These are phyloP conservation scores for Cronartium quercuum DNA, from an alignment of 1,284 basidiomycete species.

Conservation along the genomic window DNA sequence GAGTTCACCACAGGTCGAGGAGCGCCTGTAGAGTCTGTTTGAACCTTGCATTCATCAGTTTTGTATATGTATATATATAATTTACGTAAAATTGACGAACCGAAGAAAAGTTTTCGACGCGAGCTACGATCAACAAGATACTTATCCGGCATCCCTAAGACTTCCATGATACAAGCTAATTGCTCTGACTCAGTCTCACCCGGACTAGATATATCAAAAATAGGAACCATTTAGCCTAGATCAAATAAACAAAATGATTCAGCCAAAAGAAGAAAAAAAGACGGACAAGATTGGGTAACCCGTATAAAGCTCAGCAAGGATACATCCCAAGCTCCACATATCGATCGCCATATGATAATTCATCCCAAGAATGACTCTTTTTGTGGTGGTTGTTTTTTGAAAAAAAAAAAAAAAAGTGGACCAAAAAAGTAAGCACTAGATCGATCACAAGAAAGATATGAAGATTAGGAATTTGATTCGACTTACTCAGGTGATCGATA, in stretches of 20 bases:
- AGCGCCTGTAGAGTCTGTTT: constrained; percentile 76
- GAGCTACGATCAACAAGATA: constrained; percentile 90
- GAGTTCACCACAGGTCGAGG: constrained; percentile 92
- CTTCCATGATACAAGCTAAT: constrained; percentile 98
- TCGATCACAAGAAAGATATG: neutral
- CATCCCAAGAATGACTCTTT: constrained; percentile 73
- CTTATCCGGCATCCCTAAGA: constrained; percentile 89
- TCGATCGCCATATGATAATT: constrained; percentile 71
- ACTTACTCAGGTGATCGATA: constrained; percentile 78
- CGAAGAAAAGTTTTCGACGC: constrained; percentile 91
- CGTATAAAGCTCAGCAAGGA: constrained; percentile 95
- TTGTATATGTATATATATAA: too few relatives aligned
- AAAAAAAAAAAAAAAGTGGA: neutral
- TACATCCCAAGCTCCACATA: constrained; percentile 98
- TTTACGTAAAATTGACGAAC: constrained; percentile 54
- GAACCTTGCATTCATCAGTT: constrained; percentile 22
- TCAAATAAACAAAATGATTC: neutral
- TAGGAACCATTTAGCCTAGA: neutral
- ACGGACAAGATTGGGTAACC: constrained; percentile 83
- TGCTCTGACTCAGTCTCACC: constrained; percentile 76
- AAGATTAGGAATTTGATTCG: neutral
- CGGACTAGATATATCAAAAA: neutral
- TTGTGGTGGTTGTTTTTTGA: neutral
- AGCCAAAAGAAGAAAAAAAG: neutral
- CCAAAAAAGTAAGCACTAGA: neutral